Conservation (phyloP, 1,139 yeast species). For the Yamadazyma mexicana region DNA sequence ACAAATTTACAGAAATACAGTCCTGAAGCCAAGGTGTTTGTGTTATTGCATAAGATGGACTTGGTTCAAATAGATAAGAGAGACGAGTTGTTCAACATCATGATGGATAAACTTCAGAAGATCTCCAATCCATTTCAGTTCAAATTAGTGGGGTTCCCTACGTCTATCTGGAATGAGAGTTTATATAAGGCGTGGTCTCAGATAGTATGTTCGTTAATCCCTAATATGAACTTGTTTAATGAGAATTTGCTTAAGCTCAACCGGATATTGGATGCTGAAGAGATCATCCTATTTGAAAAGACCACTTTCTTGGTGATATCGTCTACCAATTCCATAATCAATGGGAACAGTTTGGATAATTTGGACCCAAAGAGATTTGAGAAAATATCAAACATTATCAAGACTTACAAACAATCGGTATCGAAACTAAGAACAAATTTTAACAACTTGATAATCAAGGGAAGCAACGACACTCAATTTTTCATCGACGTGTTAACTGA, state of each 20-base stretch:
- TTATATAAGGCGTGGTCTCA: constrained; percentile 96
- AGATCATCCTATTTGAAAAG: constrained; percentile 87
- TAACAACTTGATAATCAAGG: constrained; percentile 73
- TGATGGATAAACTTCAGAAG: constrained; percentile 79
- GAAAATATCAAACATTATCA: constrained; percentile 89
- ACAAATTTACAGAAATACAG: constrained; percentile 81
- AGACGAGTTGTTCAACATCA: constrained; percentile 75
- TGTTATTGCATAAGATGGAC: constrained; percentile 93
- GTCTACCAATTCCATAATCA: constrained; percentile 51
- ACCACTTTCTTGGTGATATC: constrained; percentile 91
- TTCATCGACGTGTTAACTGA: constrained; percentile 67
- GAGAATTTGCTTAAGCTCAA: constrained; percentile 75
- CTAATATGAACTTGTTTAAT: constrained; percentile 83
- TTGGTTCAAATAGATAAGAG: constrained; percentile 85
- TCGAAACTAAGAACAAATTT: constrained; percentile 85
- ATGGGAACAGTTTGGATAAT: constrained; percentile 20
- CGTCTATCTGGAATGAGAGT: constrained; percentile 97
- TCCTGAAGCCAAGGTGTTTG: constrained; percentile 91
- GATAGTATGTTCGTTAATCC: constrained; percentile 91
- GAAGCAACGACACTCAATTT: constrained; percentile 68
- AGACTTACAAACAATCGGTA: constrained; percentile 91
- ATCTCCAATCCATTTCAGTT: constrained; percentile 80
- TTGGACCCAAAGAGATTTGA: constrained; percentile 92
- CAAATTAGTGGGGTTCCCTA: constrained; percentile 83
- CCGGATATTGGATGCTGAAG: constrained; percentile 78